phyloP scores from a whole-genome alignment of 441 rosid species.

The Populus hybrid region DNA sequence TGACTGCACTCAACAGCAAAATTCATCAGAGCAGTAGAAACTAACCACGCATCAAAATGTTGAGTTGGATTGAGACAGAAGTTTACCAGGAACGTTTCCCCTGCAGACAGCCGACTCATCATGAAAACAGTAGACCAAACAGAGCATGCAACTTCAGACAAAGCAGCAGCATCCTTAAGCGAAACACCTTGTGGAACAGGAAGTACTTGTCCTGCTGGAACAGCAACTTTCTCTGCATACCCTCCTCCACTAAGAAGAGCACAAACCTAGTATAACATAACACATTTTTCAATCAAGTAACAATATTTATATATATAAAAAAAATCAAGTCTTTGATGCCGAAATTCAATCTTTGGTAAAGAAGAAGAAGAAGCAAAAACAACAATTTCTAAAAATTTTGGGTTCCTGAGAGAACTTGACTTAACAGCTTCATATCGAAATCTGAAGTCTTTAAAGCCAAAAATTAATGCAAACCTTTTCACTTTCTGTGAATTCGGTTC shows the following conservation, averaged over 20 bases:
- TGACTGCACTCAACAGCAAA: background rate
- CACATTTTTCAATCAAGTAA: background rate
- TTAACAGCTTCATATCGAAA: background rate
- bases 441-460: background rate
- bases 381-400: background rate
- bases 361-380: background rate
- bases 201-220: conserved; percentile 70
- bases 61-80: background rate
- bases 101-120: conserved; percentile 63
- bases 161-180: conserved; percentile 68
- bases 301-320: background rate
- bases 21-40: background rate
- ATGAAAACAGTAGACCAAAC: conserved; percentile 96
- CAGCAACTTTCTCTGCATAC: conserved; percentile 88
- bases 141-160: conserved; percentile 90
- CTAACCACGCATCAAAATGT: background rate
- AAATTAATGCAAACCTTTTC: background rate
- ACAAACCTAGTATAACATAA: conserved; percentile 49
- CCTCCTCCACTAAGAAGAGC: conserved; percentile 94
- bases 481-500: background rate
- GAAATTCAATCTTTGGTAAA: background rate
- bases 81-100: conserved; percentile 74
- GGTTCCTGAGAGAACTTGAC: background rate
- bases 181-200: conserved; percentile 67
- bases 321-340: background rate